These are phyloP conservation scores for Phytophthora ramorum DNA, from an alignment of 352 stramenopile species.

Conservation along the genomic window DNA sequence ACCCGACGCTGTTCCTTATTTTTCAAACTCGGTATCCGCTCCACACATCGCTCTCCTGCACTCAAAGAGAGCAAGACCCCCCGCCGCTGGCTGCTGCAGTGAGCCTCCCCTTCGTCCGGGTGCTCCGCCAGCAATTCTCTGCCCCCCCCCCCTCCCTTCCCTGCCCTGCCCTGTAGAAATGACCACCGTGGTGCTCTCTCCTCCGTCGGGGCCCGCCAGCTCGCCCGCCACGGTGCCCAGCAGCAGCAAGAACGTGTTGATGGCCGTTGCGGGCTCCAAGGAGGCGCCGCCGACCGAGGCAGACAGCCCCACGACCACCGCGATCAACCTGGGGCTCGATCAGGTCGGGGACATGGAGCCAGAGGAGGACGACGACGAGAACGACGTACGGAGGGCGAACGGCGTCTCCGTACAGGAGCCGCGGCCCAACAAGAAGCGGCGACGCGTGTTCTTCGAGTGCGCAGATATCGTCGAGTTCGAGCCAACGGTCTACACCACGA, in stretches of 20 bases:
- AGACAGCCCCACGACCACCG: constrained; percentile 34
- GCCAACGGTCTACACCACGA: constrained; percentile 83
- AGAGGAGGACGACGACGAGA: constrained; percentile 33
- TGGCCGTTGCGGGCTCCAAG: constrained; percentile 28
- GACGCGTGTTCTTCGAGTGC: constrained; percentile 76
- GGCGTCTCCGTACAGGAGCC: constrained; percentile 21
- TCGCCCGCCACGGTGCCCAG: constrained; percentile 25
- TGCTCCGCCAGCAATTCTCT: background rate
- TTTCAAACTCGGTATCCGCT: constrained; percentile 31
- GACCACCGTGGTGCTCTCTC: constrained; percentile 63
- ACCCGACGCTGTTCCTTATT: constrained; percentile 20
- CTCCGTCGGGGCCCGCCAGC: constrained; percentile 32
- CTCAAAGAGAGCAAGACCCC: constrained; percentile 9
- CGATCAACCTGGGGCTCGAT: constrained; percentile 13
- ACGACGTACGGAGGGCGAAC: constrained; percentile 29
- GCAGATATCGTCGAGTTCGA: constrained; percentile 90
- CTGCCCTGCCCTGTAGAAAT: constrained; percentile 33
- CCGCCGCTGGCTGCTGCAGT: background rate
- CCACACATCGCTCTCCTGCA: constrained; percentile 17
- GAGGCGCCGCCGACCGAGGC: constrained; percentile 15
- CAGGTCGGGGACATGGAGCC: constrained; percentile 18
- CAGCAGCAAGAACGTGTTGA: constrained; percentile 27
- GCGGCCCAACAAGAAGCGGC: constrained; percentile 63
- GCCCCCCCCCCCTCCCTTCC: too few species aligned
- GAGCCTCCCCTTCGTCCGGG: constrained; percentile 12